Conservation (phyloP, 768 basidiomycete genomes). For the Lyophyllum atratum region DNA sequence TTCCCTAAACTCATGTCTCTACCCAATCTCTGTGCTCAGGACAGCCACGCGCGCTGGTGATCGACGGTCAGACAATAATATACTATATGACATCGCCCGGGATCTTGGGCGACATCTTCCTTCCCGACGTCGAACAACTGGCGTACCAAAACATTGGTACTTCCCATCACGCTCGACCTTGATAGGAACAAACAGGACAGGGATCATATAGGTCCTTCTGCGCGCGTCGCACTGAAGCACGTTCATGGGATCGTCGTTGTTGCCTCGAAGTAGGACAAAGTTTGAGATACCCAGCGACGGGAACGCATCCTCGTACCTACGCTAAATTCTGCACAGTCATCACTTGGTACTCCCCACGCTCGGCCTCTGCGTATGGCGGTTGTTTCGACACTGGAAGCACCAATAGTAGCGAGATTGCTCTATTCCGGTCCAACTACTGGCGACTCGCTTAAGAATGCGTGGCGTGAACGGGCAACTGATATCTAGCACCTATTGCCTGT, state of each 20-base stretch:
- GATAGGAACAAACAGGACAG: not conserved
- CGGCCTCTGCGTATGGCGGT: not conserved
- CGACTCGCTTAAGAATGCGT: not conserved
- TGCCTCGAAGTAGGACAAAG: not conserved
- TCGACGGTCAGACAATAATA: not conserved
- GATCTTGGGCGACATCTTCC: constrained; percentile 1
- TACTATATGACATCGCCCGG: not conserved
- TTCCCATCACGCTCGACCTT: not conserved
- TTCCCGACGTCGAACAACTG: not conserved
- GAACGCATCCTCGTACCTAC: not conserved
- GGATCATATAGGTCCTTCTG: not conserved
- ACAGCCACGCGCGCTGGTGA: not conserved
- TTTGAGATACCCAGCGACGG: not conserved
- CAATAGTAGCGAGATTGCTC: not conserved
- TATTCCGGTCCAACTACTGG: not conserved
- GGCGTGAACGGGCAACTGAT: not conserved
- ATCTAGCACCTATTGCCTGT: not conserved
- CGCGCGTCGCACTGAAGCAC: not conserved
- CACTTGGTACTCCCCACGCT: not conserved
- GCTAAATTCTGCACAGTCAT: not conserved
- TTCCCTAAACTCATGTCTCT: not conserved
- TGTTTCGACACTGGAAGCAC: not conserved
- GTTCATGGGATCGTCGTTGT: not conserved
- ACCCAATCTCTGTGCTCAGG: not conserved
- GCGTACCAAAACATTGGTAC: not conserved